A percentile compares a stretch with the other conserved stretches of the same genome.
Evolutionary conservation across 2,329 filamentous ascomycete genomes (phyloP).

Genomic region (Talaromyces islandicus): DNA sequence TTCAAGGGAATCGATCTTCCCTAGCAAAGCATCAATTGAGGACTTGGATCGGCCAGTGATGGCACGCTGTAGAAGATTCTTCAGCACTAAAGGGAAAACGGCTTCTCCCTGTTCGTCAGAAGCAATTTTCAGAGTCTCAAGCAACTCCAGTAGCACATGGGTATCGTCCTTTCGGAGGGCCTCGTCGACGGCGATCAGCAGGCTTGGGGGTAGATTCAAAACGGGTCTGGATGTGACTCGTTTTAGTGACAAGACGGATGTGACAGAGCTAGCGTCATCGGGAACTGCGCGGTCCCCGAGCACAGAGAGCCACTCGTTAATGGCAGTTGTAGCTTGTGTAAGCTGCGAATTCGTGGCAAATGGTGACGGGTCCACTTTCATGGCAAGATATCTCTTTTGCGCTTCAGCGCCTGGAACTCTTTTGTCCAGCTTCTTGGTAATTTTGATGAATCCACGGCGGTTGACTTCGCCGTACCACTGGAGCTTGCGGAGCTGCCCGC

Average conservation of each 20-base stretch:
- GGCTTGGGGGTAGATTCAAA: constrained; percentile 61
- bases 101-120: constrained; percentile 54
- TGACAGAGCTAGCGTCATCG: constrained; percentile 68
- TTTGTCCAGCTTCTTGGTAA: constrained; percentile 98
- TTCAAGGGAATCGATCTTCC: constrained; percentile 64
- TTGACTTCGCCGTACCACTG: constrained; percentile 99
- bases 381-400: constrained; percentile 79
- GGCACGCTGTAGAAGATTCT: constrained; percentile 38
- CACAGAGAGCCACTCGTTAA: constrained; percentile 88
- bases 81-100: constrained; percentile 58
- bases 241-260: constrained; percentile 65
- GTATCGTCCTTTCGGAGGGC: constrained; percentile 36
- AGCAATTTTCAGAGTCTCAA: constrained; percentile 53
- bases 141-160: constrained; percentile 40
- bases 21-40: constrained; percentile 67
- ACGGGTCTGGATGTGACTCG: constrained; percentile 70
- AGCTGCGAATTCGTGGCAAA: constrained; percentile 72
- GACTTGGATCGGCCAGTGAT: constrained; percentile 67
- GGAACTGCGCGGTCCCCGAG: constrained; percentile 70
- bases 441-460: constrained; percentile 89
- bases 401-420: constrained; percentile 71
- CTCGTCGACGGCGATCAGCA: constrained; percentile 37
- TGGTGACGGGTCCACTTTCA: constrained; percentile 80
- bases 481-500: constrained; percentile 80
- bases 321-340: constrained; percentile 54